Conservation (phyloP, 1,284 basidiomycete species). For the Coniferiporia sulphurascens region DNA sequence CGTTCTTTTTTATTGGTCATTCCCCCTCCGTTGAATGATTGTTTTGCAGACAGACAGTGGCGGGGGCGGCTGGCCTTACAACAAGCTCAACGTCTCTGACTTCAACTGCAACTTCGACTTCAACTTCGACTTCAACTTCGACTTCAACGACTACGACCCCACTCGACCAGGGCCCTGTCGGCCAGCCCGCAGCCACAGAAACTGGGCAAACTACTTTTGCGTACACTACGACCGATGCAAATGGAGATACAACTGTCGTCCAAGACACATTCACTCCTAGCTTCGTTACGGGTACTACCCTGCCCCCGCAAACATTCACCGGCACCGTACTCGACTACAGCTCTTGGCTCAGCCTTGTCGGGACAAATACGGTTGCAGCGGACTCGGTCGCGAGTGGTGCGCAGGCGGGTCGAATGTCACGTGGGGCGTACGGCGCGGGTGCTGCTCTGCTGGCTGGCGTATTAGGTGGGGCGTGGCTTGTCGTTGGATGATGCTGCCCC, state of each 20-base stretch:
- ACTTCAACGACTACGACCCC: constrained; percentile 1
- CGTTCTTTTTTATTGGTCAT: constrained; percentile 18
- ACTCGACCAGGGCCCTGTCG: constrained; percentile 51
- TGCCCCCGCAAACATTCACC: constrained; percentile 25
- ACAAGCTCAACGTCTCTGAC: constrained; percentile 7
- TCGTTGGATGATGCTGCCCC: constrained; percentile 5
- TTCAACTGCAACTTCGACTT: constrained; percentile 24
- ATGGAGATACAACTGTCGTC: constrained; percentile 42
- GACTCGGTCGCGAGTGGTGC: background rate
- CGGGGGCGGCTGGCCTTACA: constrained; percentile 25
- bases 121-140: constrained; percentile 24
- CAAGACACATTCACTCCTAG: constrained; percentile 55
- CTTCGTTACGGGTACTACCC: constrained; percentile 33
- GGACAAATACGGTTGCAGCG: constrained; percentile 33
- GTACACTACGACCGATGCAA: constrained; percentile 57
- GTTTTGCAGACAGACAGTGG: constrained; percentile 25
- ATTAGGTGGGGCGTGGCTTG: constrained; percentile 17
- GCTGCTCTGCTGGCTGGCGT: constrained; percentile 10
- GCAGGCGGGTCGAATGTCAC: background rate
- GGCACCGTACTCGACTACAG: constrained; percentile 54
- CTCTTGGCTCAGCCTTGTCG: constrained; percentile 43
- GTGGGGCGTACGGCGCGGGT: background rate
- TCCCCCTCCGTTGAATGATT: constrained; percentile 20
- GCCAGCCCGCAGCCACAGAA: constrained; percentile 42
- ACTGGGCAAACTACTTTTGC: constrained; percentile 48